Base-by-base conservation (phyloP, 176 grass and related monocot genomes). In the Canna indica region DNA sequence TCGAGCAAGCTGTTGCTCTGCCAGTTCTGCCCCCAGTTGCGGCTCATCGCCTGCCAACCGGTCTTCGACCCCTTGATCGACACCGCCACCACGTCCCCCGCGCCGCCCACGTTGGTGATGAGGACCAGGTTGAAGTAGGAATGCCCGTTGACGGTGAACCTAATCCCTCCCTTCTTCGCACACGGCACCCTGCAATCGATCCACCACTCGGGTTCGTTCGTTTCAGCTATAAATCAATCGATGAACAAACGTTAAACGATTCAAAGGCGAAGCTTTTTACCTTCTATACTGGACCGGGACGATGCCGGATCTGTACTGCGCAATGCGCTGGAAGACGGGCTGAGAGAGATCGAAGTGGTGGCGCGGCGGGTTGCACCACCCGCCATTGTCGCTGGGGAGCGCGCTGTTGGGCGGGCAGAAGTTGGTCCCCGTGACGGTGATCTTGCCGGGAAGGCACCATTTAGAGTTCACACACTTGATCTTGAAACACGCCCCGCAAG, bases 71-170 rank as follows among this genome's bases (percentile, higher is more conserved):
- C 75, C 50, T 77, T 77, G 14, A 77, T 33, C 14, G 64, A 54
- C 48, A 57, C 75, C 15, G 75, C 63, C 75, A 32, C 64, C 48
- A 77, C 75, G 65, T 77, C 75, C 0, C 75, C 75, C 4, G 75
- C 64, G n/a, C 75, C 75, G 34, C 75, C 75, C 7, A 77, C 75
- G 50, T 77, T 77, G 48, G 75, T 69, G 47, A 77, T 58, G 15
- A 77, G 75, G 2, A 77, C 64, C 34, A 77, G 63, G 48, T 77
- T 77, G 75, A 77, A 77, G 65, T 77, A 77, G 47, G 75, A 77
- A 14, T 38, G 63, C 15, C 63, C 63, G 10, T 25, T 66, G 63
- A 66, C 13, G 34, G 63, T 66, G 34, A 66, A 66, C 8, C 63
- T 66, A 34, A 66, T 66, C 15, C 63, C 63, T 7, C 34, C 32